Percentiles rank a stretch among this genome's conserved stretches.
phyloP scores from a whole-genome alignment of 805 yeast species.

The Torulaspora delbrueckii region DNA sequence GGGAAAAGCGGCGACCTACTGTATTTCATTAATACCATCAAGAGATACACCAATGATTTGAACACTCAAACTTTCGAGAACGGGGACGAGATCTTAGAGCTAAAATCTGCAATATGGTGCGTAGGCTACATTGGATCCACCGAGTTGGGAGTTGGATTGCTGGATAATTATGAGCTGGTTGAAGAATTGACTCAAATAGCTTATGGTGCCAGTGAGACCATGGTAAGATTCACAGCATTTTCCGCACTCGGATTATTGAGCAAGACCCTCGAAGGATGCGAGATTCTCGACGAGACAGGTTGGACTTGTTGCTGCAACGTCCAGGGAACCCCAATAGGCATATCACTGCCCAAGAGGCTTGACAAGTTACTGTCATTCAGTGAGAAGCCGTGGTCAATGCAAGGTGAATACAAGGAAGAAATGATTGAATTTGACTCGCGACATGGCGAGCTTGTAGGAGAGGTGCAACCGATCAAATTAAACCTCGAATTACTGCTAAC shows the following conservation, averaged over 20 bases:
- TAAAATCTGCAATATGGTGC: slow-evolving; percentile 83
- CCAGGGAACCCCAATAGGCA: slow-evolving; percentile 41
- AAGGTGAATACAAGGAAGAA: slow-evolving; percentile 19
- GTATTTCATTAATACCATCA: slow-evolving; percentile 36
- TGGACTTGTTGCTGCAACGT: slow-evolving; percentile 57
- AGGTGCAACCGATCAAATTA: slow-evolving; percentile 18
- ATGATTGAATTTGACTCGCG: slow-evolving; percentile 17
- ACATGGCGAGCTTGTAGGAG: slow-evolving; percentile 18
- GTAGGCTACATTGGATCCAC: slow-evolving; percentile 78
- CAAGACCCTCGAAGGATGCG: slow-evolving; percentile 71
- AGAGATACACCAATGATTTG: slow-evolving; percentile 28
- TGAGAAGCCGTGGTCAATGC: slow-evolving; percentile 20
- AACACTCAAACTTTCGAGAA: slow-evolving; percentile 20
- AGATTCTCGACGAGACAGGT: slow-evolving; percentile 72
- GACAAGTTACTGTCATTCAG: slow-evolving; percentile 32
- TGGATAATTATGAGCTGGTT: slow-evolving; percentile 50
- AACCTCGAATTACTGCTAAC: slow-evolving; percentile 23
- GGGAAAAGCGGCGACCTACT: slow-evolving; percentile 46
- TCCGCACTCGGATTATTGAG: slow-evolving; percentile 72
- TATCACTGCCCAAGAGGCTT: slow-evolving; percentile 39
- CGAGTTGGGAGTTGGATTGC: slow-evolving; percentile 56
- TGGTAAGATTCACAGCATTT: slow-evolving; percentile 71
- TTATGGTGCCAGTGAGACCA: slow-evolving; percentile 45
- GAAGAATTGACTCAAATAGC: slow-evolving; percentile 52
- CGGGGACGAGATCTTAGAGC: slow-evolving; percentile 38